These are phyloP conservation scores for Ogataea nonfermentans DNA, from an alignment of 805 yeast species.

Conservation along the genomic window DNA sequence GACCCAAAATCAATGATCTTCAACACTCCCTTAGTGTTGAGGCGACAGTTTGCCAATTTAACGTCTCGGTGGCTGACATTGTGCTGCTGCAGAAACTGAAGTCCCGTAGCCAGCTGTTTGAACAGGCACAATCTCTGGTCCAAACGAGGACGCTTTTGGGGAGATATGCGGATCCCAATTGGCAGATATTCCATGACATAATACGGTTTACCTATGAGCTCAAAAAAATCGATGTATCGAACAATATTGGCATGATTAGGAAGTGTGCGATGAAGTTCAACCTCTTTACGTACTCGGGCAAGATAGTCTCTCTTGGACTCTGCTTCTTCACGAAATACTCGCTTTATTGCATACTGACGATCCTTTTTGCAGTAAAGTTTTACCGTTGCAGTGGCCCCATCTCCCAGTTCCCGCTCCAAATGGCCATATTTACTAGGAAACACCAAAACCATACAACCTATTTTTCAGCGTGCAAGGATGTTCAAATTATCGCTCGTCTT, in stretches of 20 bases:
- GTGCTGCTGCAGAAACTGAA: slow-evolving; percentile 38
- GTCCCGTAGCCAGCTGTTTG: slow-evolving; percentile 41
- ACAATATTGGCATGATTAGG: slow-evolving; percentile 38
- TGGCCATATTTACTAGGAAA: slow-evolving; percentile 21
- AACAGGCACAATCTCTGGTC: slow-evolving; percentile 34
- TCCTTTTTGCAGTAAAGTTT: slow-evolving; percentile 10
- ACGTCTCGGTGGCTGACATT: slow-evolving; percentile 48
- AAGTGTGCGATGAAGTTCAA: slow-evolving; percentile 25
- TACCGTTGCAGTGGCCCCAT: slow-evolving; percentile 21
- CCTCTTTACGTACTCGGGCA: slow-evolving; percentile 40
- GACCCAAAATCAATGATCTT: slow-evolving; percentile 55
- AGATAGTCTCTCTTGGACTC: slow-evolving; percentile 42
- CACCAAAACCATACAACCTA: slow-evolving; percentile 3
- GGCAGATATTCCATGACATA: slow-evolving; percentile 38
- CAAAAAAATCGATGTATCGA: slow-evolving; percentile 32
- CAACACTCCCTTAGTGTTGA: slow-evolving; percentile 31
- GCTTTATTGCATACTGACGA: slow-evolving; percentile 42
- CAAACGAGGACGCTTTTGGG: slow-evolving; percentile 3
- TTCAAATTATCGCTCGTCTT: too few species aligned
- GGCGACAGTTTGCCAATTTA: slow-evolving; percentile 46
- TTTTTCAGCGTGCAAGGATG: slow-evolving; percentile 3
- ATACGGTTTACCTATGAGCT: slow-evolving; percentile 25
- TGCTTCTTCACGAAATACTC: slow-evolving; percentile 39
- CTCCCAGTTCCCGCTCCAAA: slow-evolving; percentile 11
- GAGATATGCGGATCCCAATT: slow-evolving; percentile 19